phyloP scores from a whole-genome alignment of 306 rosid species.

The Dalbergia cultrata region DNA sequence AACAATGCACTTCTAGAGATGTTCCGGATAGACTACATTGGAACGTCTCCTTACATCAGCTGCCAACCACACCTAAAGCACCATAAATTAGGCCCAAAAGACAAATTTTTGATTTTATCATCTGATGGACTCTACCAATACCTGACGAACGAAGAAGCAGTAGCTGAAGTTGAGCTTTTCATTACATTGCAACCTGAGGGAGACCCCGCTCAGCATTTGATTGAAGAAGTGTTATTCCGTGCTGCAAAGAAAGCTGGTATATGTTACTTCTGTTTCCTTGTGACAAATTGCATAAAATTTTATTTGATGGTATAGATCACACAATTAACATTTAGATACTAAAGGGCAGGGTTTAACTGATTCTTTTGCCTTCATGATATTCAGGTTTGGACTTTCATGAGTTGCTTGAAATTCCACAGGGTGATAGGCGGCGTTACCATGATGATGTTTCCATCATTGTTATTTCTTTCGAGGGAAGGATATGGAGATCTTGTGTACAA shows the following conservation, averaged over 20 bases:
- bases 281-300: too few relatives aligned
- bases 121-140: constrained; percentile 96
- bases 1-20: constrained; percentile 90
- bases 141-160: constrained; percentile 94
- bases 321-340: too few relatives aligned
- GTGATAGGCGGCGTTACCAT: constrained; percentile 94
- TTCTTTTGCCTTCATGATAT: constrained; percentile 20
- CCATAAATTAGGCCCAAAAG: constrained; percentile 89
- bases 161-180: constrained; percentile 91
- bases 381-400: constrained; percentile 96
- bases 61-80: constrained; percentile 85
- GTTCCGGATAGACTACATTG: constrained; percentile 92
- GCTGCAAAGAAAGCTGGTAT: constrained; percentile 97
- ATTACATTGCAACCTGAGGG: constrained; percentile 94
- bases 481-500: constrained; percentile 98
- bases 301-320: too few relatives aligned
- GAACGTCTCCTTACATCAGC: constrained; percentile 84
- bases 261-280: constrained; percentile 68
- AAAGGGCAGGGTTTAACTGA: constrained; percentile 78
- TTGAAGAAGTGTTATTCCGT: constrained; percentile 92
- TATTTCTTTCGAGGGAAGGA: constrained; percentile 96
- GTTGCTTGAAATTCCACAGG: constrained; percentile 94
- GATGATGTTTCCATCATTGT: constrained; percentile 97
- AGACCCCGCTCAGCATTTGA: constrained; percentile 95
- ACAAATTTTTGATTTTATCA: constrained; percentile 84